Evolutionary conservation across 768 basidiomycete genomes (phyloP), one percentile per base, ranked within the genome.

Genomic region (Termitomyces sp.): DNA sequence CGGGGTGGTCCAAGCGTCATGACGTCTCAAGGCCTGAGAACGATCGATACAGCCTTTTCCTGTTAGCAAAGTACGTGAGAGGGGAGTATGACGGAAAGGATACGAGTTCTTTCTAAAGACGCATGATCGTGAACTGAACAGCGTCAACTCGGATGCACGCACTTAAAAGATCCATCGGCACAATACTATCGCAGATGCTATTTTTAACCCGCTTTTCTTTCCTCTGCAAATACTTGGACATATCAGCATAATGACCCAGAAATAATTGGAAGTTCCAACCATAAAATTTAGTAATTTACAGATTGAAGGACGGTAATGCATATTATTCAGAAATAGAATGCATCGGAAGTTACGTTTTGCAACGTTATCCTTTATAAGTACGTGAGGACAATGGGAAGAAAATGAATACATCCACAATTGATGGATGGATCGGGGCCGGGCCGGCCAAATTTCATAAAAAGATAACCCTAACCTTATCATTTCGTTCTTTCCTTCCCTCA

Each of bases 401-500:
- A 34, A 1, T 8, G 9, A 31, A 31, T 34, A 2, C 33, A 34
- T 34, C 33, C 8, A 34, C 5, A 4, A n/a, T 41, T 41, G 5
- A 48, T n/a, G n/a, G 3, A 22, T 39, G 37, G 26, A n/a, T n/a
- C n/a, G 51, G 50, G 34, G 16, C 6, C 36, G 45, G 34, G 5
- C 18, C 36, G 18, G 13, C 22, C 15, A 33, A 24, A 47, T 20
- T 48, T 34, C 22, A 49, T 37, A 58, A 37, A 37, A 54, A 28
- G 31, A 7, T 55, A 64, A 64, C 61, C 61, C 51, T 64, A 64
- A 62, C 64, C 36, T 39, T 42, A 7, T 15, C 26, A 15, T 29
- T 31, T 37, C 39, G 26, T 56, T 52, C 1, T 54, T 42, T 31
- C 44, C 39, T 41, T 41, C 39, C 8, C n/a, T 4, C 39, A 41